phyloP scores from a whole-genome alignment of 768 basidiomycete genomes.

The Russula lepida region DNA sequence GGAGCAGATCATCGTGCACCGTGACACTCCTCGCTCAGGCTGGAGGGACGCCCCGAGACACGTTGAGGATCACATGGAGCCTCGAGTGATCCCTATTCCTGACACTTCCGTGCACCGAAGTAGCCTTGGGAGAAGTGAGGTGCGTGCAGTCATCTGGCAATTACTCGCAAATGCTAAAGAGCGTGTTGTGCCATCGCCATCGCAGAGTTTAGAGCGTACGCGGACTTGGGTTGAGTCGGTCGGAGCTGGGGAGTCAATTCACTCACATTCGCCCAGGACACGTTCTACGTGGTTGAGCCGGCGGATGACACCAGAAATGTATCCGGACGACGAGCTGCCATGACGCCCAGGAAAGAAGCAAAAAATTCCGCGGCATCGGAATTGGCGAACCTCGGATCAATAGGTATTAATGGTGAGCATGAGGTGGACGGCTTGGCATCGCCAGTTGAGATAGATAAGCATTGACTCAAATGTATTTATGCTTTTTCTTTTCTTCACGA shows the following conservation, averaged over 20 bases:
- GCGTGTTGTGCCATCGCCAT: not conserved
- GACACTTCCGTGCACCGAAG: not conserved
- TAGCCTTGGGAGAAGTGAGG: constrained; percentile 4
- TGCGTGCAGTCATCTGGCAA: not conserved
- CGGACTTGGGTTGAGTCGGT: constrained; percentile 19
- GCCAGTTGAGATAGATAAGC: too few species aligned
- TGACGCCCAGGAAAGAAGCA: not conserved
- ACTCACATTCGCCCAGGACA: constrained; percentile 10
- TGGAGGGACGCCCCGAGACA: constrained; percentile 3
- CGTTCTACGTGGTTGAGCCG: constrained; percentile 12
- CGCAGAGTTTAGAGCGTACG: constrained; percentile 18
- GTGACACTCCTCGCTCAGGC: not conserved
- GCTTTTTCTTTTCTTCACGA: too few species aligned
- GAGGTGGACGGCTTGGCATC: too few species aligned
- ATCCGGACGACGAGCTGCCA: constrained; percentile 2
- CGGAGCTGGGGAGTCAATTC: constrained; percentile 14
- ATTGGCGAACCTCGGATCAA: not conserved
- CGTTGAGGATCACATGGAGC: not conserved
- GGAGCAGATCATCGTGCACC: constrained; percentile 1
- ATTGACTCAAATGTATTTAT: too few species aligned
- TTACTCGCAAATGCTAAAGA: not conserved
- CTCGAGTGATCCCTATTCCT: constrained; percentile 4
- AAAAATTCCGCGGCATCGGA: not conserved
- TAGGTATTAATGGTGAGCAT: too few species aligned
- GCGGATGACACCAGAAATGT: constrained; percentile 23